Evolutionary conservation across 805 yeast species (phyloP).

Genomic region (Candida cerambycidarum): DNA sequence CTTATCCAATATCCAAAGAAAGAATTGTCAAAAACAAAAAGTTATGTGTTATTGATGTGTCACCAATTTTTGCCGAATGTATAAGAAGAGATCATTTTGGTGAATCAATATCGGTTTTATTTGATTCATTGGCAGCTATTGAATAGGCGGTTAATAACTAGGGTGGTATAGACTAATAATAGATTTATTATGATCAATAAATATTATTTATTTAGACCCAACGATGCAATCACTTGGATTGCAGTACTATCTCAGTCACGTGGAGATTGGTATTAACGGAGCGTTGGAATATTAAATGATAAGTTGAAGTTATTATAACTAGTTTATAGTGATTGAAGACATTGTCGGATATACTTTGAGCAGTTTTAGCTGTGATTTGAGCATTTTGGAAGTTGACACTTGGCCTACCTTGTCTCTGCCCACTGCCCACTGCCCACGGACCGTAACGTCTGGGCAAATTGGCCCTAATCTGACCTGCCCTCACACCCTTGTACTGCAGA

Average conservation of each 20-base stretch:
- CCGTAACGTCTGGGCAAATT: no score
- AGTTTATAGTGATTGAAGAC: not conserved
- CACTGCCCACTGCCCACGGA: no score
- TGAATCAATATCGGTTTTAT: slow-evolving; percentile 89
- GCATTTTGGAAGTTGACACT: no score
- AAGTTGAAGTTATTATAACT: not conserved
- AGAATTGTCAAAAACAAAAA: slow-evolving; percentile 60
- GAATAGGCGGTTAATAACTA: slow-evolving; percentile 22
- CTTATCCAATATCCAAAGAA: slow-evolving; percentile 81
- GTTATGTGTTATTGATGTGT: slow-evolving; percentile 84
- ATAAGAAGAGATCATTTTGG: slow-evolving; percentile 98
- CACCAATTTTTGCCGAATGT: slow-evolving; percentile 96
- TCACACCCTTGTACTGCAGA: no score
- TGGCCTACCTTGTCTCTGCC: no score
- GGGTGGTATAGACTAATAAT: no score
- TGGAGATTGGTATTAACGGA: slow-evolving; percentile 50
- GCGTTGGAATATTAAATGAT: slow-evolving; percentile 48
- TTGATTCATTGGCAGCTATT: slow-evolving; percentile 75
- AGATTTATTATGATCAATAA: slow-evolving; percentile 6
- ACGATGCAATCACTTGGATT: slow-evolving; percentile 54
- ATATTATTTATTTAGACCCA: slow-evolving; percentile 28
- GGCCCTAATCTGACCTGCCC: no score
- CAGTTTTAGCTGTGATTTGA: no score
- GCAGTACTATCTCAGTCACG: slow-evolving; percentile 43
- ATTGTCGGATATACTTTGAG: not conserved